Percentiles rank a stretch among this genome's conserved stretches.
These are phyloP conservation scores for Colletotrichum lupini DNA, from an alignment of 2,329 filamentous ascomycete species.

Conservation along the genomic window DNA sequence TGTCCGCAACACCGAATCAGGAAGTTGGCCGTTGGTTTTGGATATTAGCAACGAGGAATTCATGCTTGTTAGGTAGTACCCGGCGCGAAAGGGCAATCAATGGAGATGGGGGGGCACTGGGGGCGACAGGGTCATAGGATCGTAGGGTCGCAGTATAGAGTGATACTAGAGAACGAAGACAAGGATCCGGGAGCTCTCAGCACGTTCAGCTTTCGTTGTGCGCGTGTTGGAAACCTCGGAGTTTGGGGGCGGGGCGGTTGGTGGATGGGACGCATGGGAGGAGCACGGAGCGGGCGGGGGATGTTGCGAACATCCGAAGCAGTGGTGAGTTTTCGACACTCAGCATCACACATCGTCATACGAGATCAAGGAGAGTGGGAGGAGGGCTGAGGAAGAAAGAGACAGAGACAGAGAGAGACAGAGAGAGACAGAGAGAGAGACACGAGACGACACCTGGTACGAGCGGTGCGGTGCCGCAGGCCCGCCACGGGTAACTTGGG, in stretches of 20 bases:
- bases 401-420: not conserved
- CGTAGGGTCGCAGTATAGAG: not conserved
- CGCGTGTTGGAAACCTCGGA: not conserved
- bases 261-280: too few relatives aligned
- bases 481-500: not conserved
- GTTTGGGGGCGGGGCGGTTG: not conserved
- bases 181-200: not conserved
- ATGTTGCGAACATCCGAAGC: not conserved
- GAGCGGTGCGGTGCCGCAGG: not conserved
- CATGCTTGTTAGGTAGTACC: conserved; percentile 8
- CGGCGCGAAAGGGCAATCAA: not conserved
- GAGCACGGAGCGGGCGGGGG: too few relatives aligned
- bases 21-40: not conserved
- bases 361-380: not conserved
- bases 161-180: not conserved
- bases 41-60: not conserved
- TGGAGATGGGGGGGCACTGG: not conserved
- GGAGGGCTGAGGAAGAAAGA: not conserved
- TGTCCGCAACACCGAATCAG: not conserved
- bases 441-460: conserved; percentile 13
- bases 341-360: not conserved
- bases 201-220: not conserved
- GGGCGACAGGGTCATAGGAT: not conserved
- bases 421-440: not conserved
- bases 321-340: not conserved